phyloP scores from a whole-genome alignment of 805 yeast species.

The Sungouiozyma intestinalis region DNA sequence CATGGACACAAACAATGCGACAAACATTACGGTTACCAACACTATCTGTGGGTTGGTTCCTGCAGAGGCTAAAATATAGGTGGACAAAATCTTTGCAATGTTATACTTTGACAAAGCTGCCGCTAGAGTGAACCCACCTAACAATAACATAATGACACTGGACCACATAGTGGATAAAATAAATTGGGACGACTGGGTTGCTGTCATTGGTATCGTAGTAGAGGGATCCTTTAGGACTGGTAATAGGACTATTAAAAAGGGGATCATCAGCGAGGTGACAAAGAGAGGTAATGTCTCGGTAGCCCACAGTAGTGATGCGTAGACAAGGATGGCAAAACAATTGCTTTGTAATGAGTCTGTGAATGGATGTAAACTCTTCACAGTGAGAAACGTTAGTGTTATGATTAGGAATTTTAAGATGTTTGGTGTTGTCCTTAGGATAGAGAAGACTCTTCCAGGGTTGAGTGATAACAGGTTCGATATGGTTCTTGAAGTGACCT shows the following conservation, averaged over 20 bases:
- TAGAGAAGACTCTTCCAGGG: background rate
- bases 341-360: constrained; percentile 50
- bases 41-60: constrained; percentile 79
- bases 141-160: constrained; percentile 75
- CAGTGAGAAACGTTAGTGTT: constrained; percentile 36
- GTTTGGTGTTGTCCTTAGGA: background rate
- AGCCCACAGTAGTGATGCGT: constrained; percentile 88
- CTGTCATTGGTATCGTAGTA: constrained; percentile 39
- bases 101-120: constrained; percentile 89
- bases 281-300: constrained; percentile 78
- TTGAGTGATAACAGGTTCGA: background rate
- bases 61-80: constrained; percentile 68
- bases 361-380: constrained; percentile 32
- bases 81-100: constrained; percentile 77
- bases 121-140: constrained; percentile 93
- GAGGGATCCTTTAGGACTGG: constrained; percentile 55
- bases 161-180: constrained; percentile 91
- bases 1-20: constrained; percentile 79
- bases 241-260: constrained; percentile 65
- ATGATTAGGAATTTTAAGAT: constrained; percentile 39
- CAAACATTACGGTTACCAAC: constrained; percentile 70
- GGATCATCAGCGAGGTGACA: constrained; percentile 77
- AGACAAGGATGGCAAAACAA: constrained; percentile 73
- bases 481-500: background rate
- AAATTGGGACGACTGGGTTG: constrained; percentile 55